A percentile compares a stretch with the other conserved stretches of the same genome.
phyloP scores from a whole-genome alignment of 2,329 filamentous ascomycete genomes.

The Arthrinium puccinioides region DNA sequence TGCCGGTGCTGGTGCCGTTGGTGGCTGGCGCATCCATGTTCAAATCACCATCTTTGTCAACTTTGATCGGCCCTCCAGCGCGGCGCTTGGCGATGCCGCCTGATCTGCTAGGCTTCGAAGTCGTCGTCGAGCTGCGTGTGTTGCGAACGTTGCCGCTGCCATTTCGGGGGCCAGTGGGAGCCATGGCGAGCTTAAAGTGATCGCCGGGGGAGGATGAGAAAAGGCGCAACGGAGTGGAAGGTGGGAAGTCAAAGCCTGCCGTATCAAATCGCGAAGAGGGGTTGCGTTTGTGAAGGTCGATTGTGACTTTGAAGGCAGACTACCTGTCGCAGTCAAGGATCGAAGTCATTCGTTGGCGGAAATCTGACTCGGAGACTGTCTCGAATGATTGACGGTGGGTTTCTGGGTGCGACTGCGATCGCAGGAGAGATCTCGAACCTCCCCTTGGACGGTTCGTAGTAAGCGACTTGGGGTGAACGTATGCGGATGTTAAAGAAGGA shows the following conservation, averaged over 20 bases:
- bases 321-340: neutral
- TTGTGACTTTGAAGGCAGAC: neutral
- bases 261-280: too few species aligned
- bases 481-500: too few species aligned
- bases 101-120: conserved; percentile 22
- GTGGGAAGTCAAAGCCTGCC: neutral
- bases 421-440: too few species aligned
- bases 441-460: too few species aligned
- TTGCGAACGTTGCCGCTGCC: conserved; percentile 12
- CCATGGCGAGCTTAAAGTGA: conserved; percentile 9
- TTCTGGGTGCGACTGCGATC: too few species aligned
- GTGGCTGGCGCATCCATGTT: conserved; percentile 42
- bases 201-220: neutral
- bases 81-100: conserved; percentile 47
- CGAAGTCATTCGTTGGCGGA: conserved; percentile 1
- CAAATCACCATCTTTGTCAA: conserved; percentile 53
- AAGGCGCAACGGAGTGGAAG: neutral
- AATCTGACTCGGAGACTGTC: neutral
- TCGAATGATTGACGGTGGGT: too few species aligned
- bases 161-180: conserved; percentile 13
- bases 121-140: conserved; percentile 9
- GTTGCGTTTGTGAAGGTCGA: too few species aligned
- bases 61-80: conserved; percentile 23
- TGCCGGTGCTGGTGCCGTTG: conserved; percentile 23
- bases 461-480: too few species aligned